Evolutionary conservation across 176 grass and related monocot genomes (phyloP).

Genomic region (Musa beccarii): DNA sequence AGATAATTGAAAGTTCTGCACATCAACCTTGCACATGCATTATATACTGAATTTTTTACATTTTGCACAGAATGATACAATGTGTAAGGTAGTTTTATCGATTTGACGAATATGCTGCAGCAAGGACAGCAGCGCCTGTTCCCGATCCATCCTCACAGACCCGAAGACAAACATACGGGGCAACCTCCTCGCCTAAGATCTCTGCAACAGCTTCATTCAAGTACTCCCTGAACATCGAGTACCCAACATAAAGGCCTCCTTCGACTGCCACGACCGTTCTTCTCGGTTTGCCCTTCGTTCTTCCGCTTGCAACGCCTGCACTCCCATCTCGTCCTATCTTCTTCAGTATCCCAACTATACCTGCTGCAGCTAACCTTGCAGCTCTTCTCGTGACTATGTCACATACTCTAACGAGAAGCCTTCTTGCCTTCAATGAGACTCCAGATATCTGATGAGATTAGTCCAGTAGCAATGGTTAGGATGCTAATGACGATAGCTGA

Average conservation of each 20-base stretch:
- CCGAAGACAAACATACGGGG: conserved; percentile 30
- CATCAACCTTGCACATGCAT: not conserved
- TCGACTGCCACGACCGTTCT: conserved; percentile 60
- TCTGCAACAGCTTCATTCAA: conserved; percentile 58
- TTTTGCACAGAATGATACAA: not conserved
- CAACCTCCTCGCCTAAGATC: conserved; percentile 55
- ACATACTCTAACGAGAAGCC: conserved; percentile 55
- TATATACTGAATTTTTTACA: conserved; percentile 2
- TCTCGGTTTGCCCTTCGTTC: conserved; percentile 22
- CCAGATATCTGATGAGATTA: conserved; percentile 32
- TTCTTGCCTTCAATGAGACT: conserved; percentile 48
- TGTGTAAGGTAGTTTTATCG: not conserved
- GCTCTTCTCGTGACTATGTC: conserved; percentile 61
- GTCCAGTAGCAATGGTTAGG: no score
- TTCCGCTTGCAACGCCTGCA: conserved; percentile 11
- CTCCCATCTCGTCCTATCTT: conserved; percentile 52
- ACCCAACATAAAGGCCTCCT: conserved; percentile 57
- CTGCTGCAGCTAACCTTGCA: conserved; percentile 62
- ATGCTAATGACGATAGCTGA: no score
- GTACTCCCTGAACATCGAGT: conserved; percentile 48
- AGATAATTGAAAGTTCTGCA: not conserved
- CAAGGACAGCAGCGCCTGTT: conserved; percentile 70
- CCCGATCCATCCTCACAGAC: conserved; percentile 72
- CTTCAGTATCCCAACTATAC: conserved; percentile 69
- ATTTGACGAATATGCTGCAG: conserved; percentile 46